Evolutionary conservation across 106 monocot genomes (phyloP).

Genomic region (Dendrobium catenatum): DNA sequence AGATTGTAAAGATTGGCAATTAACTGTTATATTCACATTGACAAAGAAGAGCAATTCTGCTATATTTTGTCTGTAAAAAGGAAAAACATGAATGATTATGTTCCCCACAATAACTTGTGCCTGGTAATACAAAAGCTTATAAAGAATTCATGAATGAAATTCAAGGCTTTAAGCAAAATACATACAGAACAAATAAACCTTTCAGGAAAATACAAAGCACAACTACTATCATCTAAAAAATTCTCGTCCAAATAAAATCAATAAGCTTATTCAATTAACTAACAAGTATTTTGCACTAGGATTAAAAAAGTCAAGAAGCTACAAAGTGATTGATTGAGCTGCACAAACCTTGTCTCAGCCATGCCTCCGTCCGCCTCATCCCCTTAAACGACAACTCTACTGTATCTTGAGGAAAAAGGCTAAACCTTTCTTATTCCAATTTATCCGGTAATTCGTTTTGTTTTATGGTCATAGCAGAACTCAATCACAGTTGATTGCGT

Average conservation of each 20-base stretch:
- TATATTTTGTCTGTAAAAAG: not conserved
- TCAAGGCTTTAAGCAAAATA: not conserved
- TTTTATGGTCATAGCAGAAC: not conserved
- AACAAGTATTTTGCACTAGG: not conserved
- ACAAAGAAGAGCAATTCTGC: not conserved
- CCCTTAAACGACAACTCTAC: not conserved
- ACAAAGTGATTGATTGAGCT: not conserved
- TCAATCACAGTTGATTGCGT: not conserved
- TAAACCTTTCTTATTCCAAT: not conserved
- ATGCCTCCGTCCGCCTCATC: not conserved
- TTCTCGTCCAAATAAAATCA: not conserved
- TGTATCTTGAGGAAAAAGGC: not conserved
- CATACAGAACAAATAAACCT: not conserved
- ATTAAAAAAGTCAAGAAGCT: not conserved
- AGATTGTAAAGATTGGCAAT: not conserved
- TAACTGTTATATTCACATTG: not conserved
- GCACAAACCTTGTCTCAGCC: not conserved
- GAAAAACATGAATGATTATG: not conserved
- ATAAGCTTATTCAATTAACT: not conserved
- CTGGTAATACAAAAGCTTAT: not conserved
- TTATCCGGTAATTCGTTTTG: not conserved
- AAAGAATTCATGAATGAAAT: not conserved
- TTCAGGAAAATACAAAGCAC: not conserved
- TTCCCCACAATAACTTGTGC: not conserved
- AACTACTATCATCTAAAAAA: not conserved